A percentile compares a stretch with the other conserved stretches of the same genome.
These are phyloP conservation scores for Fusarium nodosum DNA, from an alignment of 2,329 filamentous ascomycete species.

Conservation along the genomic window DNA sequence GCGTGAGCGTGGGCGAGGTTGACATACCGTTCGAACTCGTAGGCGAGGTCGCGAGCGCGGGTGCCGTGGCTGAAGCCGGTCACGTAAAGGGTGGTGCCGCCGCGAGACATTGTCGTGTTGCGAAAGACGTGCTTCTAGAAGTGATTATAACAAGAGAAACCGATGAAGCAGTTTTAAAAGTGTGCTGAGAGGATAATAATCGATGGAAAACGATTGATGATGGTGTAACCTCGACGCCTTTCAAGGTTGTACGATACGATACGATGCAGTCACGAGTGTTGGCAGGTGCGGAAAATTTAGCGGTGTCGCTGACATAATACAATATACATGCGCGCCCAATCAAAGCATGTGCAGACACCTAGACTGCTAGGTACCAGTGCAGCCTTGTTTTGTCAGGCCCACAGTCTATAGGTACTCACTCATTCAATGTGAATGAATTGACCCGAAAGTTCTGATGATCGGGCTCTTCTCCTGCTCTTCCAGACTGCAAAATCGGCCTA, in stretches of 20 bases:
- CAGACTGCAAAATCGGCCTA: constrained; percentile 10
- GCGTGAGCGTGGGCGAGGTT: constrained; percentile 61
- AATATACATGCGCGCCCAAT: constrained; percentile 6
- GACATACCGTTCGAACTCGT: constrained; percentile 99
- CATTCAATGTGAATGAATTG: background rate
- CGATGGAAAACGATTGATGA: constrained; percentile 42
- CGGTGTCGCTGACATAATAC: constrained; percentile 48
- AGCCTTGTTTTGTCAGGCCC: constrained; percentile 5
- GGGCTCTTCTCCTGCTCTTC: background rate
- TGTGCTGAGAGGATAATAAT: constrained; percentile 28
- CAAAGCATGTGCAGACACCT: background rate
- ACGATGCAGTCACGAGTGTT: constrained; percentile 43
- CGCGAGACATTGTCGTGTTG: constrained; percentile 81
- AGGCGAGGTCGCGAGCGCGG: constrained; percentile 98
- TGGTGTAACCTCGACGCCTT: constrained; percentile 29
- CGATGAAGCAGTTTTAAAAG: constrained; percentile 49
- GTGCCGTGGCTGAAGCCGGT: constrained; percentile 99
- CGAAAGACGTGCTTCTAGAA: constrained; percentile 17
- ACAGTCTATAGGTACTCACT: background rate
- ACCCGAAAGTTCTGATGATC: background rate
- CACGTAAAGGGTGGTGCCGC: constrained; percentile 95
- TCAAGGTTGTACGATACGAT: constrained; percentile 42
- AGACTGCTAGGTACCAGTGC: background rate
- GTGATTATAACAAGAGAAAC: constrained; percentile 32
- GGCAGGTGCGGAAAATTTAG: constrained; percentile 48